phyloP scores from a whole-genome alignment of 169 alveolate genomes.

The Plasmodium inui region DNA sequence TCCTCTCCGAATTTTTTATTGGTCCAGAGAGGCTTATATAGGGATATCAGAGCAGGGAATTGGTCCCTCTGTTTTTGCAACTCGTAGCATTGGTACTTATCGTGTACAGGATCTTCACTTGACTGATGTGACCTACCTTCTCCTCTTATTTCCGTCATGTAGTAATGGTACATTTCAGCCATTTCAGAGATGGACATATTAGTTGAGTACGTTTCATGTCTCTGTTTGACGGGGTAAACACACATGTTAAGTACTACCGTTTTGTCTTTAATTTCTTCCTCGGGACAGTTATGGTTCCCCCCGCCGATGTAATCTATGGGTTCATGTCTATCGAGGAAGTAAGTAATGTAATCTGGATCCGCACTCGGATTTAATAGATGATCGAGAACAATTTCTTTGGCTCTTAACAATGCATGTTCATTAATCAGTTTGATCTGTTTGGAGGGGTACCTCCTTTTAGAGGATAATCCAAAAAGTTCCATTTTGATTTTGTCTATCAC shows the following conservation, averaged over 20 bases:
- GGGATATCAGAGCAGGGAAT: constrained; percentile 81
- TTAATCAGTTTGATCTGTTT: constrained; percentile 65
- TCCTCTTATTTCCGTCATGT: constrained; percentile 82
- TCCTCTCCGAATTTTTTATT: constrained; percentile 85
- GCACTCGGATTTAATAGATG: constrained; percentile 44
- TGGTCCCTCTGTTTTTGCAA: constrained; percentile 77
- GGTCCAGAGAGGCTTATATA: constrained; percentile 85
- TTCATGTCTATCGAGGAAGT: constrained; percentile 54
- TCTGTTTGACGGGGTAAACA: constrained; percentile 43
- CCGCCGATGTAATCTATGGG: constrained; percentile 75
- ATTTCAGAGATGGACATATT: constrained; percentile 81
- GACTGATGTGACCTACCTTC: constrained; percentile 82
- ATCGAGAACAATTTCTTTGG: constrained; percentile 64
- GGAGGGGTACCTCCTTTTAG: constrained; percentile 51
- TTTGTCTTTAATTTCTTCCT: constrained; percentile 61
- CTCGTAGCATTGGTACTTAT: constrained; percentile 76
- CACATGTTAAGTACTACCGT: constrained; percentile 71
- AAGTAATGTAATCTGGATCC: constrained; percentile 60
- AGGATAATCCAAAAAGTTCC: constrained; percentile 51
- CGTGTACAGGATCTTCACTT: constrained; percentile 77
- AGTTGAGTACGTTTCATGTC: constrained; percentile 50
- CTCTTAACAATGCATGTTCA: constrained; percentile 69
- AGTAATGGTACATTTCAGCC: constrained; percentile 86
- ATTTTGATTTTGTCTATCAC: constrained; percentile 16
- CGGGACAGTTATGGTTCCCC: constrained; percentile 36